Base-by-base conservation (phyloP, 129 eudicot species). In the Tagetes patula region DNA sequence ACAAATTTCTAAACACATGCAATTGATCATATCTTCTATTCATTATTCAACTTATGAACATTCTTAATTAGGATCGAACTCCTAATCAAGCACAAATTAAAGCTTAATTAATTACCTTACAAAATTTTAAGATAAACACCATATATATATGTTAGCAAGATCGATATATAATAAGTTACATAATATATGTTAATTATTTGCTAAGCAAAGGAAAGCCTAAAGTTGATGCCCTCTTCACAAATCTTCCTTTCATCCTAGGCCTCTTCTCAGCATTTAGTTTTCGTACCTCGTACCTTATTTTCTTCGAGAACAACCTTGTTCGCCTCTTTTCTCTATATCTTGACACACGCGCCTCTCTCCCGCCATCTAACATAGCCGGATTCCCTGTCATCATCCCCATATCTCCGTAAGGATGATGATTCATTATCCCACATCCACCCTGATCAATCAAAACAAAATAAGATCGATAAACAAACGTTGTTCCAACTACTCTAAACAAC, bases 311-410 rank as follows among this genome's bases (percentile, higher is more conserved):
- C 85, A 91, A 56, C 61, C 97, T 85, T 0, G 85, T 91, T 53
- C 97, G 80, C 59, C 97, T 79, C 84, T 91, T 91, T 77, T 91
- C 97, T 75, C 97, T 82, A 81, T 91, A 91, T 84, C 97, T 87
- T 27, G 94, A 82, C 27, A 91, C 97, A 69, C 88, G 80, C 10
- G 97, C 97, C 70, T 91, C 88, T 80, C 97, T 80, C 67, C 88
- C 96, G 72, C 87, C 91, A 67, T 84, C 89, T 48, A 69, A 70
- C 80, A 74, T 75, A 1, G 83, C 66, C 8, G 75, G 65, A 50
- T 78, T 84, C 65, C 87, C 89, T 11, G 64, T 38, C 78, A 72
- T 76, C 84, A 81, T 66, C 40, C 88, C 82, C 77, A 72, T 74
- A 13, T 83, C 91, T 27, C 88, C 89, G 42, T 86, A 86, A 7